A percentile compares a stretch with the other conserved stretches of the same genome.
Evolutionary conservation across 1,284 basidiomycete genomes (phyloP).

Genomic region (Trichosporon coremiiforme): DNA sequence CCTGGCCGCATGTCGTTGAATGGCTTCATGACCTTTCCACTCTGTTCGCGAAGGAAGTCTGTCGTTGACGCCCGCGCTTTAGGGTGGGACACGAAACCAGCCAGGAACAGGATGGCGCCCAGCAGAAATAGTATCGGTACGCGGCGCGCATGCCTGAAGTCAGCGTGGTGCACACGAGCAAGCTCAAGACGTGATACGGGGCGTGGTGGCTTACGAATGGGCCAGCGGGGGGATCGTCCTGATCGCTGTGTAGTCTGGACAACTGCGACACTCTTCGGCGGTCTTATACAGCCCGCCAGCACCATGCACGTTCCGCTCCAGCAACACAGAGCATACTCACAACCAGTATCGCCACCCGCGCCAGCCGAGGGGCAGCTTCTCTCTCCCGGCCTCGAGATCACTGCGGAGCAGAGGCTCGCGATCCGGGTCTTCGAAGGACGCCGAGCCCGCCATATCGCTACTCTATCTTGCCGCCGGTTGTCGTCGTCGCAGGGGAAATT

Average conservation of each 20-base stretch:
- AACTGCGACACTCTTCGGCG: no score
- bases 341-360: background rate
- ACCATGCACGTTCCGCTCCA: no score
- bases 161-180: background rate
- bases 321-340: background rate
- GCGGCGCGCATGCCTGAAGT: conserved; percentile 2
- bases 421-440: conserved; percentile 1
- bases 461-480: background rate
- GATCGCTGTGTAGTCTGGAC: no score
- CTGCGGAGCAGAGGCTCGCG: conserved; percentile 19
- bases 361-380: conserved; percentile 1
- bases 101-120: background rate
- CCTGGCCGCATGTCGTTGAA: background rate
- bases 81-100: background rate
- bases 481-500: background rate
- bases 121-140: background rate
- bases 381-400: background rate
- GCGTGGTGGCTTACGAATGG: background rate
- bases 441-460: background rate
- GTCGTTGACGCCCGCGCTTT: background rate
- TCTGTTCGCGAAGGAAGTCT: background rate
- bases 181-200: no score
- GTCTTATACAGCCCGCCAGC: no score
- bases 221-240: background rate
- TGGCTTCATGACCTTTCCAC: background rate